Evolutionary conservation across 768 basidiomycete species (phyloP), one percentile per base, ranked within the genome.

Genomic region (Rhizopogon vesiculosus): DNA sequence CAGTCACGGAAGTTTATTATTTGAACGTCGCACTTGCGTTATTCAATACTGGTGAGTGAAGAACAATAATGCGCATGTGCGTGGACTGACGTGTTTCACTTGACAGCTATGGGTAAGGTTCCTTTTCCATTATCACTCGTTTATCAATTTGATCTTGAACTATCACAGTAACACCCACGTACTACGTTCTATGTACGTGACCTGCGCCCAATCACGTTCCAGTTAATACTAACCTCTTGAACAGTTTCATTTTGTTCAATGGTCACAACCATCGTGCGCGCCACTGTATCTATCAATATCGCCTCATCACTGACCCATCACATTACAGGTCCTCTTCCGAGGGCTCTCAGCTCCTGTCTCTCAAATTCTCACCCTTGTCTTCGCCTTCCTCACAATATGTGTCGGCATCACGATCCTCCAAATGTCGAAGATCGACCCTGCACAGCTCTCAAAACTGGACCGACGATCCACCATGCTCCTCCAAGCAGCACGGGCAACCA

Each of bases 361-460:
- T 2, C 83, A 90, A 61, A 94, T 99, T 52, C 79, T 98, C 50
- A 97, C 94, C 2, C 80, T 98, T 55, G 87, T 96, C 25, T 81
- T 96, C 80, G 95, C 85, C 7, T 98, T 99, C 78, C 71, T 97
- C 59, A 85, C 89, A 56, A 95, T 95, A 53, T 93, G 90, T 65
- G 73, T 92, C 19, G 96, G 96, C 18, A 98, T 98, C 69, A 90
- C 89, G 31, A 86, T 99, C 60, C 84, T 99, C 7, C 97, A 99
- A 72, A 88, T 96, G 83, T 92, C 89, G 68, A 92, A 92, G 74
- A 84, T 98, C 61, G 96, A 99, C 66, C 96, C 97, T 9, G 78
- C 76, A 18, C 72, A 84, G 53, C 79, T 98, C 64, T 76, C 76
- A 56, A 83, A 84, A 46, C 87, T 99, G 63, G 97, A 98, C 67